Percentiles rank a stretch among this genome's conserved stretches.
Evolutionary conservation across 805 yeast species (phyloP).

Genomic region (Soucietia sequanensis): DNA sequence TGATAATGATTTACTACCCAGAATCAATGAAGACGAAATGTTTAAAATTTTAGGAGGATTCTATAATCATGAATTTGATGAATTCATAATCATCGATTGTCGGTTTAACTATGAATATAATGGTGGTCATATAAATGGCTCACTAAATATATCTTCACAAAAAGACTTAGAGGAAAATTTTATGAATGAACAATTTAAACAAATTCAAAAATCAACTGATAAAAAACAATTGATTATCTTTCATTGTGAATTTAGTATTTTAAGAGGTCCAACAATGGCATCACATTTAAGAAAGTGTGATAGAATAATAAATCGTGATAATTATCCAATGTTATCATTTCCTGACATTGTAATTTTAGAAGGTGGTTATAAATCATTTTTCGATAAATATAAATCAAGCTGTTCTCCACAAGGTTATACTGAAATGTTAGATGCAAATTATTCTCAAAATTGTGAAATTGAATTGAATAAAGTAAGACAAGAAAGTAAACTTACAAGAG

Average conservation of each 20-base stretch:
- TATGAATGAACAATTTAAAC: conserved; percentile 19
- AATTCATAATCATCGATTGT: conserved; percentile 72
- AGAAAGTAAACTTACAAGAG: conserved; percentile 41
- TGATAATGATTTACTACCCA: conserved; percentile 61
- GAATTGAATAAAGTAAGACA: conserved; percentile 44
- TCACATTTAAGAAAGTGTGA: conserved; percentile 80
- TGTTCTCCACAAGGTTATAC: conserved; percentile 81
- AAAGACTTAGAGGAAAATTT: conserved; percentile 63
- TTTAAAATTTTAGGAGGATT: conserved; percentile 57
- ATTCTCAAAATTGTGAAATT: conserved; percentile 41
- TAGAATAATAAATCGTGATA: conserved; percentile 65
- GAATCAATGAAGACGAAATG: conserved; percentile 60
- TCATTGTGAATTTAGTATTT: conserved; percentile 93
- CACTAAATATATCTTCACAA: conserved; percentile 73
- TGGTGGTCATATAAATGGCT: conserved; percentile 90
- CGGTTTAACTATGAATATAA: conserved; percentile 87
- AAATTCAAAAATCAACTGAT: conserved; percentile 9
- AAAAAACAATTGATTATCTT: conserved; percentile 62
- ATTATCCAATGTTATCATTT: conserved; percentile 77
- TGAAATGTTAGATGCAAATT: conserved; percentile 64
- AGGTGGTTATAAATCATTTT: conserved; percentile 89
- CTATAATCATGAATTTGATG: conserved; percentile 49
- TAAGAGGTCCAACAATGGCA: conserved; percentile 94
- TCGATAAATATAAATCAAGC: conserved; percentile 50
- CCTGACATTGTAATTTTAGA: conserved; percentile 88